These are phyloP conservation scores for Naematelia encephala DNA, from an alignment of 768 basidiomycete species.

Conservation along the genomic window DNA sequence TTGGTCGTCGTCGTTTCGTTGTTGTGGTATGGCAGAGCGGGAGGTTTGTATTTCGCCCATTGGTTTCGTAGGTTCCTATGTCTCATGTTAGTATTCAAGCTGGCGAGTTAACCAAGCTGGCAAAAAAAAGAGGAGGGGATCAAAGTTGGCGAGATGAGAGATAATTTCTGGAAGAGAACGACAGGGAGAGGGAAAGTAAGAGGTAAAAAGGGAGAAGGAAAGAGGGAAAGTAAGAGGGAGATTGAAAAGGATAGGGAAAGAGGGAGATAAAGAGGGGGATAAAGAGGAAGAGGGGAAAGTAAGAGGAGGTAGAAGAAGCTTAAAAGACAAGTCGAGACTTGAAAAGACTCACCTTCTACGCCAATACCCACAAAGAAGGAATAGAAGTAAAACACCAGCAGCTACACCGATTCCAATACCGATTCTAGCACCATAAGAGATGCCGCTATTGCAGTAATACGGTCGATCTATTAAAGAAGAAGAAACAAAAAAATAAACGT, in stretches of 20 bases:
- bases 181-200: neutral
- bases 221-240: neutral
- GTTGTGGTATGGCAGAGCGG: conserved; percentile 32
- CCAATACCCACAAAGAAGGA: conserved; percentile 26
- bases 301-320: neutral
- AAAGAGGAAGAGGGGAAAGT: too few relatives aligned
- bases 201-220: neutral
- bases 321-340: neutral
- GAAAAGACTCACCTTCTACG: conserved; percentile 37
- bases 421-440: conserved; percentile 38
- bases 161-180: neutral
- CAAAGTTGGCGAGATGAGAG: neutral
- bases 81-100: conserved; percentile 1
- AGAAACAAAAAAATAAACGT: too few relatives aligned
- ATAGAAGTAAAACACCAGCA: conserved; percentile 30
- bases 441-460: conserved; percentile 33
- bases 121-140: neutral
- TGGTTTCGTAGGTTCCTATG: conserved; percentile 33
- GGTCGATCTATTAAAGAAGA: conserved; percentile 15
- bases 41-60: conserved; percentile 32
- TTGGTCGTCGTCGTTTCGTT: conserved; percentile 19
- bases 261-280: too few relatives aligned
- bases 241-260: too few relatives aligned
- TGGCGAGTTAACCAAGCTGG: neutral
- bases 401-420: conserved; percentile 49